Evolutionary conservation across 352 stramenopile species (phyloP).

Genomic region (Phytophthora rubi): DNA sequence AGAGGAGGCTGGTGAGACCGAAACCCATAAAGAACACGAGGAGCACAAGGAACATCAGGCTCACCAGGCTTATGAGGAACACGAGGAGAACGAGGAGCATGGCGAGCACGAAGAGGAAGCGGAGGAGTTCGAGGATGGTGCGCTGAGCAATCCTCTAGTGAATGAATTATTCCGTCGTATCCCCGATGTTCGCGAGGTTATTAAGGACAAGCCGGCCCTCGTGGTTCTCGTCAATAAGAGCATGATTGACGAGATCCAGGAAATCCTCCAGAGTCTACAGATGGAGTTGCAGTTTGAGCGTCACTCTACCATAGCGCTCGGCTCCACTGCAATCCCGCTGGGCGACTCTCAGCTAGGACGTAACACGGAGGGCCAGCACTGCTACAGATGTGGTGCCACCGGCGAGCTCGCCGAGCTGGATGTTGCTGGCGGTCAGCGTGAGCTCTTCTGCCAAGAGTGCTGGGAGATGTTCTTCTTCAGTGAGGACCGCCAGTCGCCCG

Average conservation of each 20-base stretch:
- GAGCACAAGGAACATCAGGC: neutral
- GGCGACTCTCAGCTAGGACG: slow-evolving; percentile 16
- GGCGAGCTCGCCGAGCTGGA: slow-evolving; percentile 65
- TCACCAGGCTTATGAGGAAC: slow-evolving; percentile 6
- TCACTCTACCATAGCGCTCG: slow-evolving; percentile 67
- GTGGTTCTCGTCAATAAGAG: slow-evolving; percentile 72
- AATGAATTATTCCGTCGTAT: slow-evolving; percentile 53
- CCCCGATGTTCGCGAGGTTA: slow-evolving; percentile 58
- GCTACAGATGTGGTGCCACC: slow-evolving; percentile 60
- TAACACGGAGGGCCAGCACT: slow-evolving; percentile 42
- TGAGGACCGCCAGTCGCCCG: slow-evolving; percentile 41
- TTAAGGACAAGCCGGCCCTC: slow-evolving; percentile 61
- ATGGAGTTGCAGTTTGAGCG: slow-evolving; percentile 84
- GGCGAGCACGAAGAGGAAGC: slow-evolving; percentile 12
- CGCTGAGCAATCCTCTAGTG: slow-evolving; percentile 59
- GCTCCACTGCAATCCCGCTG: slow-evolving; percentile 37
- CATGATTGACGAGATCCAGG: slow-evolving; percentile 82
- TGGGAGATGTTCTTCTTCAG: slow-evolving; percentile 81
- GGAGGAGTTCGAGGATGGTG: slow-evolving; percentile 31
- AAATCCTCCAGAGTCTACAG: slow-evolving; percentile 78
- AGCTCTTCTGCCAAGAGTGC: slow-evolving; percentile 78
- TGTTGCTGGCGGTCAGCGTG: slow-evolving; percentile 45
- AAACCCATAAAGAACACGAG: slow-evolving; percentile 14
- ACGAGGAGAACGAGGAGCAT: slow-evolving; percentile 2
- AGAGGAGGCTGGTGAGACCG: slow-evolving; percentile 25